phyloP scores from a whole-genome alignment of 23 red algal species.

The Gracilariopsis chorda region DNA sequence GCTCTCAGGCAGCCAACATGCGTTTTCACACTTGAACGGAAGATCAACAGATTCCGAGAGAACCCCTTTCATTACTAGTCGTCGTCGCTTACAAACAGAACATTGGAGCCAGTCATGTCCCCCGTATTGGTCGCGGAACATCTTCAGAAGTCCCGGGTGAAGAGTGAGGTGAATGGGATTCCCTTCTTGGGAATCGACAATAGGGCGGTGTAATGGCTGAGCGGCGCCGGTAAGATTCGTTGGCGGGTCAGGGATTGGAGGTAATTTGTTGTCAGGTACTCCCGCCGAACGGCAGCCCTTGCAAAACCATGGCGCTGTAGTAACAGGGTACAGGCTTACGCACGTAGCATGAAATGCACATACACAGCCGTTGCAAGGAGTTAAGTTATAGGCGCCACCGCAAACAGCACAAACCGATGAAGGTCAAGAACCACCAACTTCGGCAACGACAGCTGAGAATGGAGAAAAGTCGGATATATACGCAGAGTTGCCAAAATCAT shows the following conservation, averaged over 20 bases:
- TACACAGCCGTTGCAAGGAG: neutral
- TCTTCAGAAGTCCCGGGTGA: neutral
- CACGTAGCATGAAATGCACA: neutral
- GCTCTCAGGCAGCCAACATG: constrained; percentile 1
- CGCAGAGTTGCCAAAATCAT: neutral
- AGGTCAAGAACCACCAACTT: neutral
- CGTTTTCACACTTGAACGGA: neutral
- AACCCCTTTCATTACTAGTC: neutral
- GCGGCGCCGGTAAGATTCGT: neutral
- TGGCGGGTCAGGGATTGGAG: neutral
- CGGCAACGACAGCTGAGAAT: constrained; percentile 1
- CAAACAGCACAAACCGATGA: constrained; percentile 4
- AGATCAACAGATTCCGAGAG: constrained; percentile 25
- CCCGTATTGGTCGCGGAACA: neutral
- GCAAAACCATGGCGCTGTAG: neutral
- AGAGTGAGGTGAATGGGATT: constrained; percentile 30
- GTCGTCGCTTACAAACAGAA: neutral
- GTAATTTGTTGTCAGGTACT: neutral
- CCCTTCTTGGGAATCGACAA: neutral
- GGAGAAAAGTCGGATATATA: constrained; percentile 3
- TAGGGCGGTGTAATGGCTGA: neutral
- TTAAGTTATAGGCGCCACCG: neutral
- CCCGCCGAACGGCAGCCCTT: neutral
- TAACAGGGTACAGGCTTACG: neutral
- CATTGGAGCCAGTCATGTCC: constrained; percentile 28